phyloP scores from a whole-genome alignment of 1,139 yeast genomes.

The Pichia sp. region DNA sequence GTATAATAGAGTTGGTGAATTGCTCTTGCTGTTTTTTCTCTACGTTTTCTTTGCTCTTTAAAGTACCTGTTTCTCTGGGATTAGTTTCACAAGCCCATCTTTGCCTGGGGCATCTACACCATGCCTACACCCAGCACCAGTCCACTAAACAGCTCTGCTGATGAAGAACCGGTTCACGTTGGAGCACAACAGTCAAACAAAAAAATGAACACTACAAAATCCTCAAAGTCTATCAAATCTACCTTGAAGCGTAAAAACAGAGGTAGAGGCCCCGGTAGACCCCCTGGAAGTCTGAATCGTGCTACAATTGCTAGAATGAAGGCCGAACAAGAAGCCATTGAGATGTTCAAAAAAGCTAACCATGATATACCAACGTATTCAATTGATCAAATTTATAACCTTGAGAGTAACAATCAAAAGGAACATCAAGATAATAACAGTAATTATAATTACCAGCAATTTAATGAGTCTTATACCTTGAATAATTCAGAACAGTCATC shows the following conservation, averaged over 20 bases:
- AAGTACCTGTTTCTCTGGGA: not conserved
- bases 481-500: not conserved
- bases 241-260: not conserved
- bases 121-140: not conserved
- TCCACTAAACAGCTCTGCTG: not conserved
- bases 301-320: constrained; percentile 12
- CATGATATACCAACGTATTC: constrained; percentile 9
- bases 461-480: not conserved
- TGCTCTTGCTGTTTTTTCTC: not conserved
- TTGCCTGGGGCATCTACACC: not conserved
- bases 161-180: not conserved
- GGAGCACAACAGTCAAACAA: not conserved
- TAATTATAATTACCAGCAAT: not conserved
- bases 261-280: constrained; percentile 16
- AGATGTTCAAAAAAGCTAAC: constrained; percentile 4
- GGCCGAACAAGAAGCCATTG: constrained; percentile 13
- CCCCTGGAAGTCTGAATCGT: constrained; percentile 12
- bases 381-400: not conserved
- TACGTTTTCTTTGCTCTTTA: not conserved
- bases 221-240: not conserved
- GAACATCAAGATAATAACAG: too few species aligned
- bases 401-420: not conserved
- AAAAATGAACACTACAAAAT: not conserved
- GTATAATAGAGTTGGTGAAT: too few species aligned
- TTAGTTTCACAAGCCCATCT: not conserved